Percentiles rank a stretch among this genome's conserved stretches.
Conservation (phyloP, 805 yeast genomes). For the Tetrapisispora pingtungensis region DNA sequence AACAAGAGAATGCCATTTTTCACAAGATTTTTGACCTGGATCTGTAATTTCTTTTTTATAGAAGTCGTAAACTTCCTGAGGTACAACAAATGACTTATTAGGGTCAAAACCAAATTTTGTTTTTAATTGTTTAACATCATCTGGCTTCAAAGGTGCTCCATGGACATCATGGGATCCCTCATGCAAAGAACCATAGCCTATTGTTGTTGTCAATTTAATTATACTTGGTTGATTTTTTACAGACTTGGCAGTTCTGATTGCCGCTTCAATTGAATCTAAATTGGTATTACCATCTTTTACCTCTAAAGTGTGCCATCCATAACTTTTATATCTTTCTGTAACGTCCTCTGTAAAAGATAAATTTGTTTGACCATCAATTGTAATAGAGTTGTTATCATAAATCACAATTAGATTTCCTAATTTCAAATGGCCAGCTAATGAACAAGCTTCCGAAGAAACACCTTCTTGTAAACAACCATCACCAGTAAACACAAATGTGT, state of each 20-base stretch:
- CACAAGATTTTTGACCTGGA: conserved; percentile 58
- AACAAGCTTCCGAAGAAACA: conserved; percentile 87
- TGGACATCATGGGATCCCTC: conserved; percentile 89
- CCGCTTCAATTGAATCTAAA: conserved; percentile 55
- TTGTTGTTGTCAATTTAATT: conserved; percentile 80
- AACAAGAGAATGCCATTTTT: conserved; percentile 63
- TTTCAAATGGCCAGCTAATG: conserved; percentile 92
- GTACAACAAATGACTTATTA: conserved; percentile 64
- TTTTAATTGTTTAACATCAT: conserved; percentile 84
- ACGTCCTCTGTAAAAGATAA: conserved; percentile 94
- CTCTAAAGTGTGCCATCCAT: conserved; percentile 84
- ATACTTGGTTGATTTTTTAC: conserved; percentile 75
- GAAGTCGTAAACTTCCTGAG: conserved; percentile 70
- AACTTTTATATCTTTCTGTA: conserved; percentile 69
- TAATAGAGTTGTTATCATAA: conserved; percentile 94
- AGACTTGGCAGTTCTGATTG: conserved; percentile 73
- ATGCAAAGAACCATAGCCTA: conserved; percentile 83
- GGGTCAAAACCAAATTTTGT: conserved; percentile 82
- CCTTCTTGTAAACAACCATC: conserved; percentile 99
- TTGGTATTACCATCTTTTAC: conserved; percentile 78
- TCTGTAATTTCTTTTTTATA: conserved; percentile 45
- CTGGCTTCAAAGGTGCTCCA: conserved; percentile 92
- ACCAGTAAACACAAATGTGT: conserved; percentile 76
- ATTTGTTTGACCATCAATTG: conserved; percentile 89
- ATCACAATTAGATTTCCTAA: conserved; percentile 87